A percentile compares a stretch with the other conserved stretches of the same genome.
These are phyloP conservation scores for Isoetes taiwanensis DNA, from an alignment of 75 land plant genomes.

Conservation along the genomic window DNA sequence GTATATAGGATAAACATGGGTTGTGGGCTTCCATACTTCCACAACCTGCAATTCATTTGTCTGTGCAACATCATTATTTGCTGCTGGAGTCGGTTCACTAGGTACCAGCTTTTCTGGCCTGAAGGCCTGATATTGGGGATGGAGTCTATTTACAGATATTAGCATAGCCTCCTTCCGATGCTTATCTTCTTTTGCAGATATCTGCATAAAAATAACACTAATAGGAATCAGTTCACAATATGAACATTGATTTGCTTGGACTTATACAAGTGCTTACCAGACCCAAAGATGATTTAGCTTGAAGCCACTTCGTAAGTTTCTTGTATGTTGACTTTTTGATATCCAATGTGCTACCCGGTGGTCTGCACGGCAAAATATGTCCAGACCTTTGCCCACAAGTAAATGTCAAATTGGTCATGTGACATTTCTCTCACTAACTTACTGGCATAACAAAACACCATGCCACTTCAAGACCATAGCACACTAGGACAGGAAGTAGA, in stretches of 20 bases:
- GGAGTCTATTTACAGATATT: slow-evolving; percentile 42
- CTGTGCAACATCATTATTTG: neutral
- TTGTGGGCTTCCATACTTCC: slow-evolving; percentile 60
- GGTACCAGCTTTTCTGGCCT: slow-evolving; percentile 43
- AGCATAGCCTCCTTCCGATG: slow-evolving; percentile 54
- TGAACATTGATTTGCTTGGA: neutral
- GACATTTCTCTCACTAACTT: neutral
- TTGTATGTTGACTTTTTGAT: slow-evolving; percentile 83
- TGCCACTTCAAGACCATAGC: neutral
- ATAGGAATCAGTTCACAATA: neutral
- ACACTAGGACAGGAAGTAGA: neutral
- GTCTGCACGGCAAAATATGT: slow-evolving; percentile 66
- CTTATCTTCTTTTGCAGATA: slow-evolving; percentile 74
- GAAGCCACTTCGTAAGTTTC: slow-evolving; percentile 86
- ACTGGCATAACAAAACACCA: no score
- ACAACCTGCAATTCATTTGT: slow-evolving; percentile 32
- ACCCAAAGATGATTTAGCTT: slow-evolving; percentile 49
- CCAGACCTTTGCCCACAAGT: slow-evolving; percentile 33
- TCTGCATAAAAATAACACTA: slow-evolving; percentile 24
- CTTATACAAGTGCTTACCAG: slow-evolving; percentile 29
- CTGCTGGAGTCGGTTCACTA: slow-evolving; percentile 19
- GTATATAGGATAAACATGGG: slow-evolving; percentile 68
- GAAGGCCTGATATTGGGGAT: slow-evolving; percentile 56
- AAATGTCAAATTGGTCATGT: neutral
- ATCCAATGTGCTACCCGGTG: slow-evolving; percentile 64